Conservation (phyloP, 129 eudicot species). For the Tagetes erecta region DNA sequence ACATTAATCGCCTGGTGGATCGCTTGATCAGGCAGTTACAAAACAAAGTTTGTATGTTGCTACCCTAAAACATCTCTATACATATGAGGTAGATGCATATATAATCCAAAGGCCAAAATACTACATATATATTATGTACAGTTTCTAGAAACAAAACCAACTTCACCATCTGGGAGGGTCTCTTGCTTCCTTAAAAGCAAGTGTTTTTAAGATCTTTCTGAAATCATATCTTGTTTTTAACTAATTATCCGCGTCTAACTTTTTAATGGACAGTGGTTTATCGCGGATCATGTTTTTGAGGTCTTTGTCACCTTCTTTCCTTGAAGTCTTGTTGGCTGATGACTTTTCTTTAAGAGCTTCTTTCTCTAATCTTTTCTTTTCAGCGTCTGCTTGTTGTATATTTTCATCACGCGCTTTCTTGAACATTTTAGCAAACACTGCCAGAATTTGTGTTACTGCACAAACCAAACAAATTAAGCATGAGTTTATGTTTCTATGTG, state of each 20-base stretch:
- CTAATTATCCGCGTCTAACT: slow-evolving; percentile 18
- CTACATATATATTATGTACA: slow-evolving; percentile 19
- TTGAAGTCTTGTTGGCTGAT: slow-evolving; percentile 42
- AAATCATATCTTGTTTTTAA: neutral
- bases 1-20: neutral
- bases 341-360: slow-evolving; percentile 85
- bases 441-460: slow-evolving; percentile 90
- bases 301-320: slow-evolving; percentile 53
- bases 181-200: neutral
- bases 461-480: slow-evolving; percentile 23
- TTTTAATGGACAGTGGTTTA: slow-evolving; percentile 34
- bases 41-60: neutral
- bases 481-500: neutral
- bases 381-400: slow-evolving; percentile 83
- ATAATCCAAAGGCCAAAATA: neutral
- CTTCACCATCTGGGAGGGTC: slow-evolving; percentile 13
- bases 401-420: slow-evolving; percentile 91
- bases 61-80: slow-evolving; percentile 26
- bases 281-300: slow-evolving; percentile 42
- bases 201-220: neutral
- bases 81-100: slow-evolving; percentile 20
- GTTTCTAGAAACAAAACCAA: slow-evolving; percentile 2
- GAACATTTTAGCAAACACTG: slow-evolving; percentile 81
- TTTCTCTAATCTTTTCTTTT: slow-evolving; percentile 89
- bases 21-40: neutral